These are phyloP conservation scores for Xerocomellus amylosporus DNA, from an alignment of 768 basidiomycete genomes.

Conservation along the genomic window DNA sequence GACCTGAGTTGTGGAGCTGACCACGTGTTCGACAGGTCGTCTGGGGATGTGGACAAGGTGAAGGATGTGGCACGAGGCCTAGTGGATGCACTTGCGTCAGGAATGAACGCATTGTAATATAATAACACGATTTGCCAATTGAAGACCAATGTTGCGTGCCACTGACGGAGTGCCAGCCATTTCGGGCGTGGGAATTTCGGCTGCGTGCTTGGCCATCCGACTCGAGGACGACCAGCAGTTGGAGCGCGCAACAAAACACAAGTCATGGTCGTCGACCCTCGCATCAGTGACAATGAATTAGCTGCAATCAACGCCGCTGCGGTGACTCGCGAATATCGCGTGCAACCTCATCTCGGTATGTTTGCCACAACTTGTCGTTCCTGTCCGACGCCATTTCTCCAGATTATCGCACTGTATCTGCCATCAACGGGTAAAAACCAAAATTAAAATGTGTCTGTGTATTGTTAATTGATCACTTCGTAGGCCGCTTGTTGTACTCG, in stretches of 20 bases:
- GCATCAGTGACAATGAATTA: slow-evolving; percentile 68
- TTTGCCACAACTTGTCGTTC: slow-evolving; percentile 2
- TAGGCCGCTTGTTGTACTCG: slow-evolving; percentile 92
- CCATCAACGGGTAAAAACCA: slow-evolving; percentile 84
- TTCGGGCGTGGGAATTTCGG: slow-evolving; percentile 25
- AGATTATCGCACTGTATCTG: slow-evolving; percentile 99
- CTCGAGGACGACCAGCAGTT: slow-evolving; percentile 12
- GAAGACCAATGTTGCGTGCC: not conserved
- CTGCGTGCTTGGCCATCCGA: slow-evolving; percentile 1
- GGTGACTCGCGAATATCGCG: slow-evolving; percentile 83
- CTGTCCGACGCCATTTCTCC: slow-evolving; percentile 13
- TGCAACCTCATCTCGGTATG: slow-evolving; percentile 84
- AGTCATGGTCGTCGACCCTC: slow-evolving; percentile 47
- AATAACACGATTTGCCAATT: not conserved
- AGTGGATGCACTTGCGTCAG: slow-evolving; percentile 36
- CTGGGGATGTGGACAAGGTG: slow-evolving; percentile 37
- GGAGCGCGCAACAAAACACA: slow-evolving; percentile 5
- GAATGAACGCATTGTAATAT: slow-evolving; percentile 27
- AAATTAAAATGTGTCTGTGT: not conserved
- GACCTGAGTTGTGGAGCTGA: slow-evolving; percentile 23
- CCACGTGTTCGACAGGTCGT: slow-evolving; percentile 45
- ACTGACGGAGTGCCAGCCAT: not conserved
- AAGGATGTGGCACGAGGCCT: slow-evolving; percentile 43
- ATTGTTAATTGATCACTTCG: slow-evolving; percentile 10
- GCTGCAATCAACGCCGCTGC: slow-evolving; percentile 85